phyloP scores from a whole-genome alignment of 208 protist genomes.

The Blechomonas ayalai region DNA sequence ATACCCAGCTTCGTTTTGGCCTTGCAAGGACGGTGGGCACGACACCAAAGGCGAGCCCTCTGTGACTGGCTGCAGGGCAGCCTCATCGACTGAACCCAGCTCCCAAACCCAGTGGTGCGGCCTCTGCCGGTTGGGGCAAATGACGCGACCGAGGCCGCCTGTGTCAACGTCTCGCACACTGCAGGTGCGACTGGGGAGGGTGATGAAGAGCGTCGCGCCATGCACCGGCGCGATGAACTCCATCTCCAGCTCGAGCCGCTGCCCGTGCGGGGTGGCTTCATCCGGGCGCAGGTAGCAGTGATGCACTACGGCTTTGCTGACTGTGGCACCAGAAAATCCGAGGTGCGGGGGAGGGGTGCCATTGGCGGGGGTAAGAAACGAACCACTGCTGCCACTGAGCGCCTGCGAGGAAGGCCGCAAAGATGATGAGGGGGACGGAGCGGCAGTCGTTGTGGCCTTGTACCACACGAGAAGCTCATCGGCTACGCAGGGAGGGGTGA shows the following conservation, averaged over 20 bases:
- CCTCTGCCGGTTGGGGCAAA: conserved; percentile 10
- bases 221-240: conserved; percentile 23
- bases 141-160: conserved; percentile 26
- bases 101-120: conserved; percentile 53
- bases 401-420: background rate
- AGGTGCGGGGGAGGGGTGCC: background rate
- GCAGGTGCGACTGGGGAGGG: conserved; percentile 48
- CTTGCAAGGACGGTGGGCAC: background rate
- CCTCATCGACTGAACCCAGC: conserved; percentile 29
- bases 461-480: conserved; percentile 36
- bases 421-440: background rate
- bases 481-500: conserved; percentile 38
- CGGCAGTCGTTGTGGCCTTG: conserved; percentile 4
- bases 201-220: conserved; percentile 27
- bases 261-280: conserved; percentile 13
- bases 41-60: conserved; percentile 2
- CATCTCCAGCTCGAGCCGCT: conserved; percentile 24
- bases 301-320: conserved; percentile 15
- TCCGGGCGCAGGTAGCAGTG: conserved; percentile 25
- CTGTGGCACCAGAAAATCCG: conserved; percentile 2
- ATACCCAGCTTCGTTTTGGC: background rate
- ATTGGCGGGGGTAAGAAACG: too few relatives aligned
- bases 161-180: conserved; percentile 34
- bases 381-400: too few relatives aligned
- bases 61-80: conserved; percentile 7